A percentile compares a stretch with the other conserved stretches of the same genome.
phyloP scores from a whole-genome alignment of 106 monocot species.

The Acorus calamus region DNA sequence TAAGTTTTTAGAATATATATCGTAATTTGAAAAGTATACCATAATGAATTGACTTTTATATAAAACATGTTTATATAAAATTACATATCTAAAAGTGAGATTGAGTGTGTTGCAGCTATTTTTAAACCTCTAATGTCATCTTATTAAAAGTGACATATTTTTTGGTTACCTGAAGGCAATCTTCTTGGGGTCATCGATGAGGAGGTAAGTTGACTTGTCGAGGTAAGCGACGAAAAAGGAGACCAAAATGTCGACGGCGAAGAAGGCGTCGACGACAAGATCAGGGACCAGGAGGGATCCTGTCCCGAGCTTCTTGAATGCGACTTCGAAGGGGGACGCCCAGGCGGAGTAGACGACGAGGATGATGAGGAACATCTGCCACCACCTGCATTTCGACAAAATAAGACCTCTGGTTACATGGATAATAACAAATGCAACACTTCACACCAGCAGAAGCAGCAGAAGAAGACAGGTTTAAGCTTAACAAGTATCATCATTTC shows the following conservation, averaged over 20 bases:
- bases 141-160: no score
- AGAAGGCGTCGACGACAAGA: conserved; percentile 24
- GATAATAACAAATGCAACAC: no score
- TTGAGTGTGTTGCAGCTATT: no score
- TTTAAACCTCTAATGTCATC: no score
- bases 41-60: no score
- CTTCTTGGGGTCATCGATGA: conserved; percentile 23
- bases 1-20: no score
- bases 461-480: no score
- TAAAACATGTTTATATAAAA: neutral
- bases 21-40: no score
- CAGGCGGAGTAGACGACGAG: conserved; percentile 35
- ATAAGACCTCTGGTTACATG: no score
- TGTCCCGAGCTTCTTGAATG: conserved; percentile 4
- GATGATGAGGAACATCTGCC: conserved; percentile 24
- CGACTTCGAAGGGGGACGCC: conserved; percentile 30
- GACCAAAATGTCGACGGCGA: conserved; percentile 20
- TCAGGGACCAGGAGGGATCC: conserved; percentile 7
- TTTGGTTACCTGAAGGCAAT: conserved; percentile 12
- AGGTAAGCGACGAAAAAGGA: conserved; percentile 34
- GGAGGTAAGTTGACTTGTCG: conserved; percentile 14
- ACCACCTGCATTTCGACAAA: conserved; percentile 15
- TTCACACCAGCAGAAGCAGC: no score
- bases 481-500: no score
- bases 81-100: neutral